phyloP scores from a whole-genome alignment of 345 rosid genomes.

The Euphorbia pulcherrima region DNA sequence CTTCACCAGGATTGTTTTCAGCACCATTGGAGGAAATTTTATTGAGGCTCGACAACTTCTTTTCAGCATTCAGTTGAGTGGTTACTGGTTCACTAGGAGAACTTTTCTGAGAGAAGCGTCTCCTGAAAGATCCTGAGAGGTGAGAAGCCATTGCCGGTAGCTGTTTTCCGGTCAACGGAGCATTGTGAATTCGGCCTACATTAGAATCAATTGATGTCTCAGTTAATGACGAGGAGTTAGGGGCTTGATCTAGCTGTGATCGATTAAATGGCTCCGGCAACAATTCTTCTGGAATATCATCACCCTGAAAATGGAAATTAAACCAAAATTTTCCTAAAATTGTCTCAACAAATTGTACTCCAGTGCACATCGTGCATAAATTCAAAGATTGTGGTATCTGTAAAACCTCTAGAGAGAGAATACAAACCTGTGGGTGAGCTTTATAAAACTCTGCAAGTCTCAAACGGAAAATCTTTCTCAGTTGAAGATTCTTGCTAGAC shows the following conservation, averaged over 20 bases:
- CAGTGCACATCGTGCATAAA: background rate
- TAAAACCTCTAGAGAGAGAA: too few relatives aligned
- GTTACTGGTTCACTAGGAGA: conserved; percentile 5
- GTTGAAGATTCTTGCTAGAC: conserved; percentile 36
- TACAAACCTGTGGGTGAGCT: conserved; percentile 72
- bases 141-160: conserved; percentile 42
- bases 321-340: background rate
- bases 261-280: conserved; percentile 69
- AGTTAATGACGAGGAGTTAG: conserved; percentile 10
- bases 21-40: conserved; percentile 20
- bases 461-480: conserved; percentile 57
- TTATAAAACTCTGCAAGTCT: conserved; percentile 53
- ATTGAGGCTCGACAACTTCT: background rate
- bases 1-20: conserved; percentile 17
- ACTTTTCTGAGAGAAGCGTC: conserved; percentile 39
- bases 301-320: conserved; percentile 43
- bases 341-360: background rate
- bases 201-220: conserved; percentile 5
- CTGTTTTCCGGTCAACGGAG: conserved; percentile 13
- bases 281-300: conserved; percentile 63
- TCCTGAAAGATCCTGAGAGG: conserved; percentile 37
- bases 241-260: conserved; percentile 17
- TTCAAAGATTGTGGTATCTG: too few relatives aligned
- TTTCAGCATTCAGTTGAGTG: background rate
- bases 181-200: background rate